Evolutionary conservation across 148 eudicot species (phyloP).

Genomic region (Oxyria digyna): DNA sequence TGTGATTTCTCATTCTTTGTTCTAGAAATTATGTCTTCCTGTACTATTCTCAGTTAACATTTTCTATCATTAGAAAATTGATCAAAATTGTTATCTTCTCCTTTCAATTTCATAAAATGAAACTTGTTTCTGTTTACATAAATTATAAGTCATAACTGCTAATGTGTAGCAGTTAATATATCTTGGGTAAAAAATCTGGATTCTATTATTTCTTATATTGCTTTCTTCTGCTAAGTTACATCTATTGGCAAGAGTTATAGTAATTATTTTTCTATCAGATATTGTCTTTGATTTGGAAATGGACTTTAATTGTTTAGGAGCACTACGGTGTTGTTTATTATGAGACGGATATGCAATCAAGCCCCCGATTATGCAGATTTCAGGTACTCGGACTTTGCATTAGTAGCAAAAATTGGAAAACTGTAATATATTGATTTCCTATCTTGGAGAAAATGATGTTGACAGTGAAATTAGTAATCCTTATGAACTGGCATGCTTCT

Average conservation of each 20-base stretch:
- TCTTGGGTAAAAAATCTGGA: neutral
- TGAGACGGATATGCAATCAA: constrained; percentile 36
- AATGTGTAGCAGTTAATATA: neutral
- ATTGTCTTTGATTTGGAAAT: neutral
- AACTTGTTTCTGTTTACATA: neutral
- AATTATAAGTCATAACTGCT: neutral
- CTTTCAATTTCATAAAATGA: neutral
- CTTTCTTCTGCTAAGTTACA: neutral
- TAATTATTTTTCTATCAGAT: neutral
- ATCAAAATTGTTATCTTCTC: too few species aligned
- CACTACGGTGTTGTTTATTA: constrained; percentile 48
- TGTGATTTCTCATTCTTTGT: neutral
- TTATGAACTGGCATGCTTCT: neutral
- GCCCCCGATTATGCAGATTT: constrained; percentile 59
- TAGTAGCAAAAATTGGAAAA: neutral
- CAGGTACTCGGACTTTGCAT: constrained; percentile 30
- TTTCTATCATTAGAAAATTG: neutral
- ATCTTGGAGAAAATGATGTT: neutral
- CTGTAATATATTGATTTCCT: neutral
- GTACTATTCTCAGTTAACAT: neutral
- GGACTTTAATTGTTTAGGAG: constrained; percentile 23
- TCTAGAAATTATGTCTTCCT: neutral
- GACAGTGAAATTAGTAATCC: neutral
- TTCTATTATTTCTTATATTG: neutral
- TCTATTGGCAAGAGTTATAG: neutral